Base-by-base conservation (phyloP, 225 moss, liverwort and hornwort genomes). In the Thuidium tamariscinum region DNA sequence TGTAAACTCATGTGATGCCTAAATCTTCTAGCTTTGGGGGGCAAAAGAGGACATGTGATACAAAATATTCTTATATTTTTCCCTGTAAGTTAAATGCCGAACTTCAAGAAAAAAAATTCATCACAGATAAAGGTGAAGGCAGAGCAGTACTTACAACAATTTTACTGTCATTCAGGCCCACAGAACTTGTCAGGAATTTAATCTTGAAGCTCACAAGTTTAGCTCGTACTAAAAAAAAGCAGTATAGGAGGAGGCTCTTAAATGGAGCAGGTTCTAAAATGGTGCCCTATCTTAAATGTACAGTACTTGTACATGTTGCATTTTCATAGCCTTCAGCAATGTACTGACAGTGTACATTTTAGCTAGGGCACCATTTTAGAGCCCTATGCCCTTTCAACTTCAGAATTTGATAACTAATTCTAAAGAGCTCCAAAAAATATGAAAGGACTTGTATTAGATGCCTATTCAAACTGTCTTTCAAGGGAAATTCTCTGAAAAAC, bases 1-100 rank as follows among this genome's bases (percentile, higher is more conserved):
- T 6, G 0, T 22, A 22, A 21, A 23, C 3, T 22, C 37, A 67
- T 37, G 6, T 37, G 37, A 37, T 67, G 37, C 3, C 39, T 3
- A 25, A 25, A 69, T 41, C 3, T 22, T 68, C 13, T 12, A 68
- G 37, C n/a, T n/a, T n/a, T n/a, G 2, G 19, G 2, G 2, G 16
- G n/a, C 2, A 13, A 39, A 39, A 39, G 39, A 23, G 0, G 68
- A 39, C 7, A 23, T 0, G 1, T 39, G 13, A 68, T 9, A 3
- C 16, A 9, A 9, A 16, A 27, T 5, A 27, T 27, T 70, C 16
- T 16, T 26, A 5, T 27, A 26, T 17, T 29, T 72, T 41, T 72
- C 11, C 29, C 27, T 46, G 10, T n/a, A n/a, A n/a, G n/a, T n/a
- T n/a, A 5, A 42, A 44, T 27, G 1, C 5, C 3, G 44, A 10